Evolutionary conservation across 352 stramenopile species (phyloP).

Genomic region (Globisporangium emineosum): DNA sequence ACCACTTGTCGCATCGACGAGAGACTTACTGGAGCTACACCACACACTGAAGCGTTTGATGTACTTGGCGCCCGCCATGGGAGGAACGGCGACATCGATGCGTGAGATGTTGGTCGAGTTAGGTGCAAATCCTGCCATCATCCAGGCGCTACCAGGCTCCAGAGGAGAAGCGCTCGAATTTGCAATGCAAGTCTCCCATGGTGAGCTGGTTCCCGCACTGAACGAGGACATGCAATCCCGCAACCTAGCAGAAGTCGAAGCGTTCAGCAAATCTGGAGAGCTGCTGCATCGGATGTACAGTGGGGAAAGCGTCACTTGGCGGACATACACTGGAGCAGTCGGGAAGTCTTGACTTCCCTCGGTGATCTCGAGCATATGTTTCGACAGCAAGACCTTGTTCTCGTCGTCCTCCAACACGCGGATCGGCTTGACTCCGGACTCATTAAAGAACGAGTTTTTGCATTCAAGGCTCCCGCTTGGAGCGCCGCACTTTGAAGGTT

Average conservation of each 20-base stretch:
- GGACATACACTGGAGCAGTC: constrained; percentile 30
- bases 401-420: constrained; percentile 61
- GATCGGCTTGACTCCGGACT: constrained; percentile 47
- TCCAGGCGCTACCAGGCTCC: constrained; percentile 44
- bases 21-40: constrained; percentile 27
- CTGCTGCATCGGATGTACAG: constrained; percentile 33
- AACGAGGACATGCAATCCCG: constrained; percentile 21
- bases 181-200: constrained; percentile 42
- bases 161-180: constrained; percentile 30
- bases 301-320: constrained; percentile 22
- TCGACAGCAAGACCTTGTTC: constrained; percentile 53
- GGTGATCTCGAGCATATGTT: constrained; percentile 31
- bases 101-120: constrained; percentile 31
- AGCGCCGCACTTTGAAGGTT: constrained; percentile 27
- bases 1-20: constrained; percentile 11
- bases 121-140: constrained; percentile 45
- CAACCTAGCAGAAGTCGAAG: constrained; percentile 1
- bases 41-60: constrained; percentile 44
- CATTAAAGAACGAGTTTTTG: constrained; percentile 37
- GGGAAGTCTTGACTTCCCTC: constrained; percentile 58
- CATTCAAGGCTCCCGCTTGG: constrained; percentile 20
- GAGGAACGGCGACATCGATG: constrained; percentile 38
- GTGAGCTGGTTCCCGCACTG: not conserved
- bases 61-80: constrained; percentile 44
- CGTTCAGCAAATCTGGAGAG: constrained; percentile 18